phyloP scores from a whole-genome alignment of 306 rosid genomes.

The Medicago truncatula region MtrunA17r5.0-ANR NC_053048.1:26321001-26321500 shows the following conservation, averaged over 20 bases:
- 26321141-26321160: too few species aligned
- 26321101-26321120: not conserved
- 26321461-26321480: constrained; percentile 27
- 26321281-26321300: constrained; percentile 38
- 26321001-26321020: not conserved
- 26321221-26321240: not conserved
- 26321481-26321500: not conserved
- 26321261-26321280: not conserved
- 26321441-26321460: constrained; percentile 2
- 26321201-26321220: not conserved
- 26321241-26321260: too few species aligned
- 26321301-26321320: constrained; percentile 14
- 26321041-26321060: not conserved
- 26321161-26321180: too few species aligned
- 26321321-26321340: constrained; percentile 38
- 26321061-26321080: not conserved
- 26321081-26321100: not conserved
- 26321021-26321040: not conserved
- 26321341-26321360: constrained; percentile 26
- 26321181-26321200: too few species aligned
- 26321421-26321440: constrained; percentile 34
- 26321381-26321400: not conserved
- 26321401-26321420: constrained; percentile 42
- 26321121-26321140: not conserved
- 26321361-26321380: not conserved